phyloP scores from a whole-genome alignment of 2,329 filamentous ascomycete genomes.

The Beauveria pseudobassiana region DNA sequence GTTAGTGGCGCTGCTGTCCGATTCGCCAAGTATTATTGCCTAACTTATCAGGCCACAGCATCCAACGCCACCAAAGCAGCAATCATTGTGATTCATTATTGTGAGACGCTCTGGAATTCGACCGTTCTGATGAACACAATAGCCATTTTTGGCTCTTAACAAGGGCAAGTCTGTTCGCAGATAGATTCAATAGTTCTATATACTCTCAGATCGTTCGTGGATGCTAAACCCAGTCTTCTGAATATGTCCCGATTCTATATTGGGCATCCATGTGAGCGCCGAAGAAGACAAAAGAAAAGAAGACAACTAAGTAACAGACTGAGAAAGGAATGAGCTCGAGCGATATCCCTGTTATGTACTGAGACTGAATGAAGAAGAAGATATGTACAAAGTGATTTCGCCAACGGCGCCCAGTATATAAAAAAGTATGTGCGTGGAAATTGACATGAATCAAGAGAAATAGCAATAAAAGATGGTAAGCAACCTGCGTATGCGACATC shows the following conservation, averaged over 20 bases:
- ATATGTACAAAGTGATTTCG: conserved; percentile 8
- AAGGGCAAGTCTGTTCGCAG: background rate
- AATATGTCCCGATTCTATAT: conserved; percentile 20
- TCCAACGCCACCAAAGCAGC: background rate
- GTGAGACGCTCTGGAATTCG: background rate
- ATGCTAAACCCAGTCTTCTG: conserved; percentile 10
- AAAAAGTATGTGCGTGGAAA: conserved; percentile 18
- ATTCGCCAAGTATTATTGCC: background rate
- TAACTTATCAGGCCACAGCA: background rate
- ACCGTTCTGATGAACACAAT: background rate
- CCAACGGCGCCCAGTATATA: background rate
- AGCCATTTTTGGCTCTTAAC: background rate
- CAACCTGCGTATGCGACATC: conserved; percentile 2
- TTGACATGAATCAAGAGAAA: conserved; percentile 3
- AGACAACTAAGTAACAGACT: conserved; percentile 13
- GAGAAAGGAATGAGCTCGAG: background rate
- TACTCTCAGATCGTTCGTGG: background rate
- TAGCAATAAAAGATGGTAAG: conserved; percentile 3
- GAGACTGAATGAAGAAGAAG: background rate
- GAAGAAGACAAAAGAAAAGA: conserved; percentile 11
- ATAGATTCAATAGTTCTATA: background rate
- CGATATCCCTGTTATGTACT: background rate
- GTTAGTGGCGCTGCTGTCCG: background rate
- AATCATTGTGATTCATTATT: background rate
- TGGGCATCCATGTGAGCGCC: conserved; percentile 27